Evolutionary conservation across 306 rosid species (phyloP).

Genomic region (Gleditsia sinensis): DNA sequence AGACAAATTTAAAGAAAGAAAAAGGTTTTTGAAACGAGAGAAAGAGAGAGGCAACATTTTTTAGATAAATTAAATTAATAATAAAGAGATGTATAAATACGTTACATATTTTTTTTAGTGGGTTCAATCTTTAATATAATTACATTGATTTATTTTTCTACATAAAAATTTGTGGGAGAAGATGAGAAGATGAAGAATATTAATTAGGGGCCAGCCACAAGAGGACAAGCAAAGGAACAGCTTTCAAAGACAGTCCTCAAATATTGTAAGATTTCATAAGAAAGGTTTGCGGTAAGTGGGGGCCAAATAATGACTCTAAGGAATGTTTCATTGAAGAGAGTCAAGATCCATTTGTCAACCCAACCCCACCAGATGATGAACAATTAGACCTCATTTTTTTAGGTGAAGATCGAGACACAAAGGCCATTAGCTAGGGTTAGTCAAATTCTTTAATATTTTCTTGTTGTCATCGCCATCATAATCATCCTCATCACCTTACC

Average conservation of each 20-base stretch:
- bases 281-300: slow-evolving; percentile 33
- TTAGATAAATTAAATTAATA: too few relatives aligned
- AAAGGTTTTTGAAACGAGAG: not conserved
- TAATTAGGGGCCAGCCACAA: slow-evolving; percentile 12
- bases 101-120: too few relatives aligned
- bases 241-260: slow-evolving; percentile 46
- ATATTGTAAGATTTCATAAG: slow-evolving; percentile 46
- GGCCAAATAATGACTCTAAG: slow-evolving; percentile 43
- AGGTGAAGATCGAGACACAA: slow-evolving; percentile 38
- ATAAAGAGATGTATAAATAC: too few relatives aligned
- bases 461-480: slow-evolving; percentile 16
- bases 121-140: too few relatives aligned
- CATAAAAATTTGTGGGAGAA: too few relatives aligned
- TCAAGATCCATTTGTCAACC: slow-evolving; percentile 81
- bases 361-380: slow-evolving; percentile 57
- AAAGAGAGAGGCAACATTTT: not conserved
- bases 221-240: slow-evolving; percentile 50
- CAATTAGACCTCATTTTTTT: slow-evolving; percentile 29
- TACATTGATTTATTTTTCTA: too few relatives aligned
- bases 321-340: slow-evolving; percentile 77
- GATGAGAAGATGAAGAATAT: slow-evolving; percentile 27
- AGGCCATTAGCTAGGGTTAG: slow-evolving; percentile 37
- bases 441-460: slow-evolving; percentile 41
- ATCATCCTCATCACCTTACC: slow-evolving; percentile 49
- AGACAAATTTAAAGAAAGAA: slow-evolving; percentile 14